Evolutionary conservation across 208 protist genomes (phyloP).

Genomic region (Leishmania braziliensis): DNA sequence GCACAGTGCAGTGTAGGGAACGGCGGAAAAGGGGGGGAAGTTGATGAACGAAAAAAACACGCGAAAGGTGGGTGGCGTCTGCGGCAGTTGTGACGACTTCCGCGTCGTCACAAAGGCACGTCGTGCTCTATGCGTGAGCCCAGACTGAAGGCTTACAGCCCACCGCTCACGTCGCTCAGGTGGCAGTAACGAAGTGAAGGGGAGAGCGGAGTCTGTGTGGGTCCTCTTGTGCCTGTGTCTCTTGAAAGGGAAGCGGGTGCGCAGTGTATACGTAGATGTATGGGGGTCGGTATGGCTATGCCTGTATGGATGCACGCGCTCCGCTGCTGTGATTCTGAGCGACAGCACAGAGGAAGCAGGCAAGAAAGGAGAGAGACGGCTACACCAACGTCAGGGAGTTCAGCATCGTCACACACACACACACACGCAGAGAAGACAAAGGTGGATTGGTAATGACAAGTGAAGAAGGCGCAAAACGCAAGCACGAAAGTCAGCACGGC

Average conservation of each 20-base stretch:
- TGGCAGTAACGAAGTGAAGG: not conserved
- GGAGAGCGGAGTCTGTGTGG: not conserved
- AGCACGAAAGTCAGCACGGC: not conserved
- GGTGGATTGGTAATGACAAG: not conserved
- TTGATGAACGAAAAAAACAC: not conserved
- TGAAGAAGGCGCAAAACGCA: not conserved
- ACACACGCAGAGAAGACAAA: not conserved
- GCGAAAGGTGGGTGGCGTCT: not conserved
- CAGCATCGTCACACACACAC: not conserved
- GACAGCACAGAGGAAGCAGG: no score
- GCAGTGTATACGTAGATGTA: not conserved
- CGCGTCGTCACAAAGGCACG: not conserved
- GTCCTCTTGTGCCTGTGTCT: not conserved
- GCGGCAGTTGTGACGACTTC: not conserved
- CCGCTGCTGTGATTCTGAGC: not conserved
- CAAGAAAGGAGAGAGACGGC: not conserved
- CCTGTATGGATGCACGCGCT: not conserved
- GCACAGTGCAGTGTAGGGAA: not conserved
- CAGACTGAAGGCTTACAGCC: no score
- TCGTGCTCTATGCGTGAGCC: not conserved
- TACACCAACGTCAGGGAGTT: not conserved
- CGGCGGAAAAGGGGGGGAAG: no score
- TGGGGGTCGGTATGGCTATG: conserved; percentile 3
- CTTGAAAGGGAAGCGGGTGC: not conserved
- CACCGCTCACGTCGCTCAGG: no score